These are phyloP conservation scores for Symbiotaphrina buchneri DNA, from an alignment of 495 filamentous ascomycete genomes.

Conservation along the genomic window DNA sequence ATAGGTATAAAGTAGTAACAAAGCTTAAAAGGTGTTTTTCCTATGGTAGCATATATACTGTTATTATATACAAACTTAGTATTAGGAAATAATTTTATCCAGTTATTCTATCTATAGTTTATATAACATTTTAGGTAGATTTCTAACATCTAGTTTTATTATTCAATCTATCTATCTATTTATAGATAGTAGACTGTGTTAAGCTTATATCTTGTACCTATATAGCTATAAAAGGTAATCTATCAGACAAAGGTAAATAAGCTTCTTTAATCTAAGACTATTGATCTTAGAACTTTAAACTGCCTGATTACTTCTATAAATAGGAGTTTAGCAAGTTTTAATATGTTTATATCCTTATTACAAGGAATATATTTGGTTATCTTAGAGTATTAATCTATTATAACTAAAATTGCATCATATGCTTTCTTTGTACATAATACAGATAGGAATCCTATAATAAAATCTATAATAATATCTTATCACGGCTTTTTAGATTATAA, in stretches of 20 bases:
- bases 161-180: slow-evolving; percentile 7
- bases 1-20: background rate
- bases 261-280: slow-evolving; percentile 3
- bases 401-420: slow-evolving; percentile 6
- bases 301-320: background rate
- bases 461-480: slow-evolving; percentile 7
- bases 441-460: slow-evolving; percentile 6
- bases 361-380: slow-evolving; percentile 3
- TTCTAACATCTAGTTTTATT: slow-evolving; percentile 4
- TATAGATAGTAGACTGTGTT: slow-evolving; percentile 4
- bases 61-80: slow-evolving; percentile 12
- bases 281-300: background rate
- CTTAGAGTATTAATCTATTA: slow-evolving; percentile 7
- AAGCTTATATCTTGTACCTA: background rate
- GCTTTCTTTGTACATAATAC: background rate
- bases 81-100: slow-evolving; percentile 2
- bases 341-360: slow-evolving; percentile 1
- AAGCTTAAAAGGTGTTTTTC: background rate
- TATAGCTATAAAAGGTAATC: background rate
- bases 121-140: slow-evolving; percentile 4
- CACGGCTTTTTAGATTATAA: background rate
- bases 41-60: background rate
- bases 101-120: slow-evolving; percentile 6
- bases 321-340: slow-evolving; percentile 2
- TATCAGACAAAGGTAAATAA: slow-evolving; percentile 7